Percentiles rank a stretch among this genome's conserved stretches.
phyloP scores from a whole-genome alignment of 805 yeast species.

The Metschnikowia shivogae region DNA sequence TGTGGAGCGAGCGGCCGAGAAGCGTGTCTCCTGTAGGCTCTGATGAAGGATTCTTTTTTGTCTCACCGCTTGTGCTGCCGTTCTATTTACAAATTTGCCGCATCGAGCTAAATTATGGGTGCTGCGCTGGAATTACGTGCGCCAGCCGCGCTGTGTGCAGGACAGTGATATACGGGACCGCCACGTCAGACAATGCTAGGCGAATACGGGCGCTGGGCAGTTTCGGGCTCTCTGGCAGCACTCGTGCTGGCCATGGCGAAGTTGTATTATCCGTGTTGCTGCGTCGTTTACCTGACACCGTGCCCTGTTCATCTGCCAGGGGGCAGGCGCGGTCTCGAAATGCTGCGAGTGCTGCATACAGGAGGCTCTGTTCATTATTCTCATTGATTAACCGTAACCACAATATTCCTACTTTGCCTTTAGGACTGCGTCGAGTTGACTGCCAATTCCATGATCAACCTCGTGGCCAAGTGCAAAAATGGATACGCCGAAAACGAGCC shows the following conservation, averaged over 20 bases:
- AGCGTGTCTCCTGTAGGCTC: neutral
- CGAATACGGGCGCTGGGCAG: too few relatives aligned
- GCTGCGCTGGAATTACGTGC: slow-evolving; percentile 2
- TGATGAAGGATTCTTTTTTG: slow-evolving; percentile 2
- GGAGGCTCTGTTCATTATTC: neutral
- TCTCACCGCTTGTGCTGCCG: slow-evolving; percentile 2
- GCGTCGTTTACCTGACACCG: too few relatives aligned
- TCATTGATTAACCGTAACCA: slow-evolving; percentile 1
- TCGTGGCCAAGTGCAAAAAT: slow-evolving; percentile 85
- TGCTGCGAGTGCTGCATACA: too few relatives aligned
- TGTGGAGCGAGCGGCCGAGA: neutral
- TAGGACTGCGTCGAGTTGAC: slow-evolving; percentile 50
- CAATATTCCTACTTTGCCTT: neutral
- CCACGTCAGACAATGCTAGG: too few relatives aligned
- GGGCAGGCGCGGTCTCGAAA: too few relatives aligned
- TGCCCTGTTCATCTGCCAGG: too few relatives aligned
- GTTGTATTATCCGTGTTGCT: too few relatives aligned
- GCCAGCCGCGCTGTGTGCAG: neutral
- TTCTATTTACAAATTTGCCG: slow-evolving; percentile 4
- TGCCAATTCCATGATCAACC: slow-evolving; percentile 93
- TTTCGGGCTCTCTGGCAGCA: too few relatives aligned
- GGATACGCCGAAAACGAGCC: slow-evolving; percentile 95
- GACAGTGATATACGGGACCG: neutral
- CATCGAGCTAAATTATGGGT: slow-evolving; percentile 2
- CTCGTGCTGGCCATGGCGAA: too few relatives aligned